Conservation (phyloP, 768 basidiomycete genomes). For the Kwoniella shandongensis region DNA sequence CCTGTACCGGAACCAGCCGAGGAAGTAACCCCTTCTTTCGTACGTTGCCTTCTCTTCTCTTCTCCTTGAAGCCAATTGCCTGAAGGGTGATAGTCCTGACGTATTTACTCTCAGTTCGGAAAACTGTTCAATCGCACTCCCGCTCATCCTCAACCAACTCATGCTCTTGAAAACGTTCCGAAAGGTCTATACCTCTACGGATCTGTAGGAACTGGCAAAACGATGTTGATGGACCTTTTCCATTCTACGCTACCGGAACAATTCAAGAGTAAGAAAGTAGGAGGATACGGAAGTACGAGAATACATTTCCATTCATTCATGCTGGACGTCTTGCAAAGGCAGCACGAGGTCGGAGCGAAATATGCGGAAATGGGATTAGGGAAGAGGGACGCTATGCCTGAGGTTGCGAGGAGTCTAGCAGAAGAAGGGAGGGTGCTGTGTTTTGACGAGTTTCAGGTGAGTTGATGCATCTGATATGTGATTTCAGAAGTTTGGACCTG, state of each 20-base stretch:
- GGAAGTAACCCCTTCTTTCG: constrained; percentile 40
- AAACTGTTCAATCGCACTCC: constrained; percentile 30
- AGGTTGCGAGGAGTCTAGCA: constrained; percentile 83
- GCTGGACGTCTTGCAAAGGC: constrained; percentile 94
- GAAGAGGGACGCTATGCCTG: constrained; percentile 78
- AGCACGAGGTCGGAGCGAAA: constrained; percentile 33
- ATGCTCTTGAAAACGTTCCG: constrained; percentile 63
- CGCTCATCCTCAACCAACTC: constrained; percentile 21
- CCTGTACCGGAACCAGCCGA: constrained; percentile 57
- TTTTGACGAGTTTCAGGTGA: constrained; percentile 96
- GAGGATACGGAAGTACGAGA: constrained; percentile 54
- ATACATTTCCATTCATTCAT: constrained; percentile 99
- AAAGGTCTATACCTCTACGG: constrained; percentile 94
- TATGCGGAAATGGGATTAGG: constrained; percentile 58
- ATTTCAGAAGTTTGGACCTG: too few species aligned
- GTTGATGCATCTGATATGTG: constrained; percentile 19
- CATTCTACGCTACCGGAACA: constrained; percentile 68
- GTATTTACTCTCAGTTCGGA: constrained; percentile 33
- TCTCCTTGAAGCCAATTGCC: too few species aligned
- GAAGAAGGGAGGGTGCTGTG: constrained; percentile 81
- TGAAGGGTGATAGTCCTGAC: too few species aligned
- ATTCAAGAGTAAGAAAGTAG: constrained; percentile 21
- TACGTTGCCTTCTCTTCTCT: too few species aligned
- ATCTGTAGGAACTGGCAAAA: constrained; percentile 92
- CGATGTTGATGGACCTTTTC: constrained; percentile 98